Evolutionary conservation across 2,329 filamentous ascomycete genomes (phyloP).

Genomic region (Fusarium scirpi): DNA sequence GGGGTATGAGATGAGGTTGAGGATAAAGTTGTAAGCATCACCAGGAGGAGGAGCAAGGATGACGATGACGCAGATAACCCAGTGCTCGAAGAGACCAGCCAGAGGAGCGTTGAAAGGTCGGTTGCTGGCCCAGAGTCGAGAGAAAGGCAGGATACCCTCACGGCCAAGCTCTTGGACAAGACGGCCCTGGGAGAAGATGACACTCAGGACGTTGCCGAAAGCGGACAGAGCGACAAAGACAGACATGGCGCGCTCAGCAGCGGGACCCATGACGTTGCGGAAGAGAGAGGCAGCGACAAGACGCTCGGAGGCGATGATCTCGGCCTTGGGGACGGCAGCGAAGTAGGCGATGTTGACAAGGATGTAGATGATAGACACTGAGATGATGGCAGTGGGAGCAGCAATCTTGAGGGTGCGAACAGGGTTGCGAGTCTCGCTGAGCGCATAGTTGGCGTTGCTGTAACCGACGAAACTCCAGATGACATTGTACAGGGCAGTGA

Average conservation of each 20-base stretch:
- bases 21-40: conserved; percentile 73
- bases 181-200: conserved; percentile 76
- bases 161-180: conserved; percentile 74
- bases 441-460: conserved; percentile 75
- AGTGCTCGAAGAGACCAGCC: conserved; percentile 72
- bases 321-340: conserved; percentile 65
- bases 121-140: conserved; percentile 72
- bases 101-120: conserved; percentile 72
- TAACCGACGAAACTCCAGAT: conserved; percentile 78
- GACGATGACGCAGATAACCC: conserved; percentile 72
- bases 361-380: conserved; percentile 72
- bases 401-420: conserved; percentile 73
- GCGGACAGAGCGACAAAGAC: conserved; percentile 76
- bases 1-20: conserved; percentile 74
- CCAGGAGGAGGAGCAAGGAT: conserved; percentile 76
- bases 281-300: conserved; percentile 68
- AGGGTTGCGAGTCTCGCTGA: conserved; percentile 74
- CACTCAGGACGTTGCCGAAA: conserved; percentile 74
- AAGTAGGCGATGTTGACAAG: conserved; percentile 77
- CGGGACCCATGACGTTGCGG: conserved; percentile 65
- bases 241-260: conserved; percentile 69
- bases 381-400: conserved; percentile 69
- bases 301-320: conserved; percentile 63
- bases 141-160: conserved; percentile 74
- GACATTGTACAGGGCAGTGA: conserved; percentile 78